Evolutionary conservation across 2,329 filamentous ascomycete genomes (phyloP).

Genomic region (Macrophomina pseudophaseolina): DNA sequence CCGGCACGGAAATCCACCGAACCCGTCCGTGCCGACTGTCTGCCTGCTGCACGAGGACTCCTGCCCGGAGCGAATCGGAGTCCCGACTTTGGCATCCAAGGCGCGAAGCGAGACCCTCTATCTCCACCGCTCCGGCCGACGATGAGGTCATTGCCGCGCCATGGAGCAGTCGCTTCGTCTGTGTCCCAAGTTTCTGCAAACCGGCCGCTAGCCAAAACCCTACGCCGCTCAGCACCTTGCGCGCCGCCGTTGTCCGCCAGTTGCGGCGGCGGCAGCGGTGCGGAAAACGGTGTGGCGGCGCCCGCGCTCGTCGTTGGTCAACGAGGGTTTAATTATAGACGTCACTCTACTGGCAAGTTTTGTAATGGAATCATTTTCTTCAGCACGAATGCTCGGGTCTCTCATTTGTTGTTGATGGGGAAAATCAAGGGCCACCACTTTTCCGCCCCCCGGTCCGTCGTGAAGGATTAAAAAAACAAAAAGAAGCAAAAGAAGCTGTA

Average conservation of each 20-base stretch:
- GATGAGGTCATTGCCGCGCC: too few relatives aligned
- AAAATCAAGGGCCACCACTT: not conserved
- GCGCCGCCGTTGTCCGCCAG: constrained; percentile 8
- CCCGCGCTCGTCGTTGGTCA: constrained; percentile 9
- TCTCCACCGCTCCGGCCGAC: not conserved
- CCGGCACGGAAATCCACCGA: not conserved
- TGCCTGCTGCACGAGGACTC: not conserved
- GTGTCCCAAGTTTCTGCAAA: not conserved
- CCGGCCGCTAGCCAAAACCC: constrained; percentile 24
- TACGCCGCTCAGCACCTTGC: constrained; percentile 4
- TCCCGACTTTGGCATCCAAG: not conserved
- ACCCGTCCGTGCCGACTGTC: not conserved
- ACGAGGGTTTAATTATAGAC: constrained; percentile 11
- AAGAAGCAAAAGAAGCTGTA: not conserved
- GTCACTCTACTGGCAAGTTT: not conserved
- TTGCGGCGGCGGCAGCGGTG: constrained; percentile 10
- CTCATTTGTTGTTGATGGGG: constrained; percentile 8
- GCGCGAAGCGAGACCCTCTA: not conserved
- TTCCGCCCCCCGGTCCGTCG: constrained; percentile 14
- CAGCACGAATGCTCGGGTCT: constrained; percentile 23
- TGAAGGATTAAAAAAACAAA: not conserved
- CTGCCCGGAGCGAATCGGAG: not conserved
- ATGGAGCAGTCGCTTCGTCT: not conserved
- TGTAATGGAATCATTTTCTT: not conserved
- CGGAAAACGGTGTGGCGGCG: constrained; percentile 25